Conservation (phyloP, 768 basidiomycete genomes). For the Mycena haematopus region DNA sequence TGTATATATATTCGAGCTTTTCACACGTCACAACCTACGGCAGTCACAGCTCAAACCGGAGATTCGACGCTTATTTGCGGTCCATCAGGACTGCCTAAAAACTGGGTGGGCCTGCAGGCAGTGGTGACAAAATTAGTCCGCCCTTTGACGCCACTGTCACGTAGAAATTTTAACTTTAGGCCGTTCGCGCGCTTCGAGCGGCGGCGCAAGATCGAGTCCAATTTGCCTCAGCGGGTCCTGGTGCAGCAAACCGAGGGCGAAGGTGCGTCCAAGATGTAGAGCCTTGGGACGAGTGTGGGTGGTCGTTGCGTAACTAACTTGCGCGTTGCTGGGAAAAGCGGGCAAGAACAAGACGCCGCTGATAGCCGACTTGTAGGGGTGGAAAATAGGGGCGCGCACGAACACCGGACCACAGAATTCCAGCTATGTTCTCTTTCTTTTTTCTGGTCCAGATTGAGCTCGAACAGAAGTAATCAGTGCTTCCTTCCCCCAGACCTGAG, state of each 20-base stretch:
- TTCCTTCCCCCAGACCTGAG: no score
- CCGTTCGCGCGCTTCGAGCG: constrained; percentile 3
- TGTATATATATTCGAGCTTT: constrained; percentile 1
- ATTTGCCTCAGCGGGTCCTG: no score
- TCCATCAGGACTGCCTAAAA: background rate
- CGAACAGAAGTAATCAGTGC: no score
- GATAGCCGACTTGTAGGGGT: background rate
- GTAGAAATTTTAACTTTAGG: background rate
- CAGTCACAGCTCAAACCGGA: background rate
- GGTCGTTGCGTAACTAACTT: no score
- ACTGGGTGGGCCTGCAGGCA: background rate
- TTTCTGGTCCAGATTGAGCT: no score
- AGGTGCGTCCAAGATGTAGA: no score
- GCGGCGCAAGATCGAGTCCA: background rate
- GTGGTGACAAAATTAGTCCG: background rate
- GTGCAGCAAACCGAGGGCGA: no score
- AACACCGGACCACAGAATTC: no score
- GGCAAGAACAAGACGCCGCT: background rate
- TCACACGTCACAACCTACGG: constrained; percentile 1
- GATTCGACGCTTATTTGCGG: background rate
- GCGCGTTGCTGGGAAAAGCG: no score
- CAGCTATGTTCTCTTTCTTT: no score
- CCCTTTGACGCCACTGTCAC: constrained; percentile 8
- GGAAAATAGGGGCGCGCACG: no score
- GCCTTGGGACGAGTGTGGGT: no score